These are phyloP conservation scores for Boletellus sp. DNA, from an alignment of 768 basidiomycete species.

Conservation along the genomic window DNA sequence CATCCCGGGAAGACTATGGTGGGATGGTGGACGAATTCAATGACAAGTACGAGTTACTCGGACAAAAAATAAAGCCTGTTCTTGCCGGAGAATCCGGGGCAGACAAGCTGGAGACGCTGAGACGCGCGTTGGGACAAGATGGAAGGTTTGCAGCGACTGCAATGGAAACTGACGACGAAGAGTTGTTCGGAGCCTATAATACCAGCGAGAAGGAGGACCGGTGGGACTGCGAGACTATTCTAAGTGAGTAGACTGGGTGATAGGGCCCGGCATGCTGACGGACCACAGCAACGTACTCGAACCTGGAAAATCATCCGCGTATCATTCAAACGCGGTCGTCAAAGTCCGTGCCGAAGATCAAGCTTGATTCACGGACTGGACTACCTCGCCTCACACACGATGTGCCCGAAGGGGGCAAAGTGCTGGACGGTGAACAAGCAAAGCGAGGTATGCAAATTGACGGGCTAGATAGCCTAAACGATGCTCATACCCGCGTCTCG, in stretches of 20 bases:
- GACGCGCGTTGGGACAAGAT: conserved; percentile 73
- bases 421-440: conserved; percentile 18
- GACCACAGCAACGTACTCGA: conserved; percentile 84
- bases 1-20: conserved; percentile 85
- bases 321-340: conserved; percentile 68
- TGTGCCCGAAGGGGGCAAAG: conserved; percentile 8
- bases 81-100: conserved; percentile 68
- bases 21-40: conserved; percentile 92
- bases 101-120: conserved; percentile 78
- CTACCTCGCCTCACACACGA: conserved; percentile 52
- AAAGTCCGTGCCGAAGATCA: conserved; percentile 58
- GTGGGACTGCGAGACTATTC: conserved; percentile 97
- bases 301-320: conserved; percentile 94
- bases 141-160: conserved; percentile 48
- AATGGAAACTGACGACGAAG: conserved; percentile 43
- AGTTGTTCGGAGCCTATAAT: conserved; percentile 38
- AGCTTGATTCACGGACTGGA: conserved; percentile 73
- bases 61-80: conserved; percentile 78
- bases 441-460: conserved; percentile 22
- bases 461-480: background rate
- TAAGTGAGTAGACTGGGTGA: conserved; percentile 55
- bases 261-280: conserved; percentile 6
- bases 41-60: conserved; percentile 84
- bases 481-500: conserved; percentile 3
- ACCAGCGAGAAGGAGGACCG: conserved; percentile 57